A percentile compares a stretch with the other conserved stretches of the same genome.
phyloP scores from a whole-genome alignment of 176 grass and related monocot genomes.

The Saccharum officinarum region DNA sequence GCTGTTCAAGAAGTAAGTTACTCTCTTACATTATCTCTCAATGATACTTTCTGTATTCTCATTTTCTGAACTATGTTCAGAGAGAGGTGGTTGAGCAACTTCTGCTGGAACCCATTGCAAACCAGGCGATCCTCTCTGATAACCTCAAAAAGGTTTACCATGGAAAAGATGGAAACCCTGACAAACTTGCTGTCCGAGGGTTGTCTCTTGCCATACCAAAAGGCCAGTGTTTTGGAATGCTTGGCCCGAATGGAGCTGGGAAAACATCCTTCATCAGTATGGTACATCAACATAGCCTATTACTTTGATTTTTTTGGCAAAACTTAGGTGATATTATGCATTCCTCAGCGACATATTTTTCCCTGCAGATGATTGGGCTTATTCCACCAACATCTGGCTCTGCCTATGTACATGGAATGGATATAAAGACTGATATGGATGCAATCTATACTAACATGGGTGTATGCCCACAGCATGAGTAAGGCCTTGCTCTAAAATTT shows the following conservation, averaged over 20 bases:
- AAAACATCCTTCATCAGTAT: slow-evolving; percentile 99
- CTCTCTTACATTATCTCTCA: not conserved
- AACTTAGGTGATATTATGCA: not conserved
- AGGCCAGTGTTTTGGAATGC: slow-evolving; percentile 97
- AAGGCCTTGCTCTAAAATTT: slow-evolving; percentile 25
- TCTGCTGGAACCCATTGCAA: slow-evolving; percentile 46
- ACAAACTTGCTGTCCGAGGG: slow-evolving; percentile 83
- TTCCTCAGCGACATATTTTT: not conserved
- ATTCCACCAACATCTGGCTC: slow-evolving; percentile 74
- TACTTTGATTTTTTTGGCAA: not conserved
- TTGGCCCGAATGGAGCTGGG: slow-evolving; percentile 90
- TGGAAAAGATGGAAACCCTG: slow-evolving; percentile 83
- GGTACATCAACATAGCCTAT: slow-evolving; percentile 46
- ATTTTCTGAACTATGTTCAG: slow-evolving; percentile 48
- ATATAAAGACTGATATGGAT: slow-evolving; percentile 74
- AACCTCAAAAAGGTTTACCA: slow-evolving; percentile 82
- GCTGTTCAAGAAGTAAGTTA: slow-evolving; percentile 66
- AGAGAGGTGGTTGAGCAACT: slow-evolving; percentile 72
- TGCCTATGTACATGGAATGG: slow-evolving; percentile 83
- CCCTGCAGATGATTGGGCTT: slow-evolving; percentile 82
- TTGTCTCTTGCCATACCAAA: slow-evolving; percentile 90
- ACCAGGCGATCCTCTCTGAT: slow-evolving; percentile 67
- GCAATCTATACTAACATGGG: slow-evolving; percentile 90
- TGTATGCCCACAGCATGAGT: slow-evolving; percentile 97
- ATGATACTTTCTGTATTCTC: not conserved